phyloP scores from a whole-genome alignment of 345 rosid species.

The Eucalyptus rudis region DNA sequence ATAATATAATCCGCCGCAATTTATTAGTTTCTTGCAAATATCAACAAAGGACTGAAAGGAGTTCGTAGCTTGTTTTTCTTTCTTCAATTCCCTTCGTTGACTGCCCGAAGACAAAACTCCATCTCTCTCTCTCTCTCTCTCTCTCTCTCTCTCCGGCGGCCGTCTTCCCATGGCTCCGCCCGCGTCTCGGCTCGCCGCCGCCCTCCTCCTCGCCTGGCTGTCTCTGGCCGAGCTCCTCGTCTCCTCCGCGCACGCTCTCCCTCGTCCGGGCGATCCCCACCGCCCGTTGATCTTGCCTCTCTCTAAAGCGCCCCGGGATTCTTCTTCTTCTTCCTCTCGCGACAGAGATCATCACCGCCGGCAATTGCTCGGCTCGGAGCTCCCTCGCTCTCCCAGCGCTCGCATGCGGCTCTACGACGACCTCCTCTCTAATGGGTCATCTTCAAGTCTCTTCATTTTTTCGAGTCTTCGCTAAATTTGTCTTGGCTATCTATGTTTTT shows the following conservation, averaged over 20 bases:
- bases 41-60: not conserved
- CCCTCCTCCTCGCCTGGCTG: constrained; percentile 1
- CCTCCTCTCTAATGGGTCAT: constrained; percentile 80
- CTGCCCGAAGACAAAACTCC: not conserved
- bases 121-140: not conserved
- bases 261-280: not conserved
- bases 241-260: not conserved
- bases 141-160: not conserved
- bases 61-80: not conserved
- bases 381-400: constrained; percentile 33
- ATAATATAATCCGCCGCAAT: not conserved
- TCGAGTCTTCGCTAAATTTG: not conserved
- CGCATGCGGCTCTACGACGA: constrained; percentile 96
- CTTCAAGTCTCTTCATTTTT: not conserved
- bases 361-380: constrained; percentile 48
- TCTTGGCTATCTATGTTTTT: not conserved
- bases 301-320: constrained; percentile 25
- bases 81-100: not conserved
- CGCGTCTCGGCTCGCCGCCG: not conserved
- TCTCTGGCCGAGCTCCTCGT: not conserved
- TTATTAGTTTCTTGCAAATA: not conserved
- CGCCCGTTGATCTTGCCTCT: constrained; percentile 59
- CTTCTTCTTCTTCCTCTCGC: not conserved
- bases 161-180: constrained; percentile 13
- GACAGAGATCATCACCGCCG: constrained; percentile 45